Percentiles rank a stretch among this genome's conserved stretches.
phyloP scores from a whole-genome alignment of 441 rosid genomes.

The Adansonia rubrostipa region DNA sequence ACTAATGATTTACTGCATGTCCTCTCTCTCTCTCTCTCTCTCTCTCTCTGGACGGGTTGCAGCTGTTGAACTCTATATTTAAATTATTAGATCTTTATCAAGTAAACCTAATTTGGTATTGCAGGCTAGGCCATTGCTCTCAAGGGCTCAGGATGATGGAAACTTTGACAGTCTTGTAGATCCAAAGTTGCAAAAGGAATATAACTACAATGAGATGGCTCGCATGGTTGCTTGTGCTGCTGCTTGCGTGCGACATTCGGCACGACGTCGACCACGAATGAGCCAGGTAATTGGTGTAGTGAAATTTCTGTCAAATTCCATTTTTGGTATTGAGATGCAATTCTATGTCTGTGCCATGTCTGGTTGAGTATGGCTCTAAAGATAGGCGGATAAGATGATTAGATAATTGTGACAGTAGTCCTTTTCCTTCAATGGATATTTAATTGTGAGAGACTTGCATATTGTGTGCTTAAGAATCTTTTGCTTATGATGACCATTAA shows the following conservation, averaged over 20 bases:
- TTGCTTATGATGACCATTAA: background rate
- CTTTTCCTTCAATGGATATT: background rate
- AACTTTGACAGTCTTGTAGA: constrained; percentile 70
- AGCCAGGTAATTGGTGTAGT: constrained; percentile 70
- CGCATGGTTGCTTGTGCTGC: constrained; percentile 96
- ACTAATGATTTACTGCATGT: too few relatives aligned
- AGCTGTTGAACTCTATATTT: background rate
- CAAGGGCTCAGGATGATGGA: constrained; percentile 67
- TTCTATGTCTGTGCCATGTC: background rate
- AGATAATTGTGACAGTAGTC: background rate
- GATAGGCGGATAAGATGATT: background rate
- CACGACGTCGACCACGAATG: constrained; percentile 83
- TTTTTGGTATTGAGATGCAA: background rate
- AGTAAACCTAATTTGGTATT: constrained; percentile 1
- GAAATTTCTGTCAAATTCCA: background rate
- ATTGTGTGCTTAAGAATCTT: background rate
- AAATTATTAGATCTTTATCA: background rate
- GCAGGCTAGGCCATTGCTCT: constrained; percentile 88
- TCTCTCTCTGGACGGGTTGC: background rate
- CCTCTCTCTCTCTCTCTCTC: too few relatives aligned
- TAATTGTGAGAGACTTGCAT: background rate
- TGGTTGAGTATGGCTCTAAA: background rate
- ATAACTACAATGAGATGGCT: constrained; percentile 76
- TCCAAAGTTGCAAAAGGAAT: constrained; percentile 55
- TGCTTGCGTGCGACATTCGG: constrained; percentile 91